phyloP scores from a whole-genome alignment of 2,329 filamentous ascomycete species.

The Aspergillus phoenicis region DNA sequence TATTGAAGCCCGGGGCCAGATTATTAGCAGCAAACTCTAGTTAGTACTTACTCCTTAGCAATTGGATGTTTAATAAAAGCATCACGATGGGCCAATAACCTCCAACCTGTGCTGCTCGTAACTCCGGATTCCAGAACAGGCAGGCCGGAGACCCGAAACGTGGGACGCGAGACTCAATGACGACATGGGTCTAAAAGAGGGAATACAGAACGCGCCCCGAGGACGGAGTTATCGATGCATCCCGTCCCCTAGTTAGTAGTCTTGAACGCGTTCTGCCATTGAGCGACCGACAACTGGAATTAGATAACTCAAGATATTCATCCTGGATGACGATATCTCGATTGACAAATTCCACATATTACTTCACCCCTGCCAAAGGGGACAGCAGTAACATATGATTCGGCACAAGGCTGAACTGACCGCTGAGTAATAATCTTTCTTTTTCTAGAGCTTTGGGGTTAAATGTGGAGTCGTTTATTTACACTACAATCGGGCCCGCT shows the following conservation, averaged over 20 bases:
- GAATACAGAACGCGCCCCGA: slow-evolving; percentile 13
- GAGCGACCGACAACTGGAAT: background rate
- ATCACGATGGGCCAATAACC: background rate
- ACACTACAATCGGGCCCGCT: slow-evolving; percentile 26
- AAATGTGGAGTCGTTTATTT: slow-evolving; percentile 29
- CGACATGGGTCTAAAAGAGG: slow-evolving; percentile 24
- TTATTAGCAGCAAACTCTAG: background rate
- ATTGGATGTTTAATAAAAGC: background rate
- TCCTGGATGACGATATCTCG: background rate
- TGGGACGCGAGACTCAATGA: slow-evolving; percentile 39
- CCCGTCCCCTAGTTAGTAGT: slow-evolving; percentile 2
- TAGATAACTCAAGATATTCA: background rate
- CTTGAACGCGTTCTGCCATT: slow-evolving; percentile 4
- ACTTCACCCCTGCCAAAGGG: background rate
- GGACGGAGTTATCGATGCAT: slow-evolving; percentile 11
- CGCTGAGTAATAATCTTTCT: slow-evolving; percentile 8
- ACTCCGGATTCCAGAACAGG: slow-evolving; percentile 25
- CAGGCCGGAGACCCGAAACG: slow-evolving; percentile 27
- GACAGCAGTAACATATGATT: background rate
- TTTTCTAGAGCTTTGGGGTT: slow-evolving; percentile 19
- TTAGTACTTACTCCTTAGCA: background rate
- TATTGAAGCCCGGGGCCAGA: background rate
- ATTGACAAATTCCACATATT: background rate
- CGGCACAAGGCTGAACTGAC: slow-evolving; percentile 4
- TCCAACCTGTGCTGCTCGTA: slow-evolving; percentile 18